Evolutionary conservation across 805 yeast genomes (phyloP).

Genomic region (Starmera amethionina): DNA sequence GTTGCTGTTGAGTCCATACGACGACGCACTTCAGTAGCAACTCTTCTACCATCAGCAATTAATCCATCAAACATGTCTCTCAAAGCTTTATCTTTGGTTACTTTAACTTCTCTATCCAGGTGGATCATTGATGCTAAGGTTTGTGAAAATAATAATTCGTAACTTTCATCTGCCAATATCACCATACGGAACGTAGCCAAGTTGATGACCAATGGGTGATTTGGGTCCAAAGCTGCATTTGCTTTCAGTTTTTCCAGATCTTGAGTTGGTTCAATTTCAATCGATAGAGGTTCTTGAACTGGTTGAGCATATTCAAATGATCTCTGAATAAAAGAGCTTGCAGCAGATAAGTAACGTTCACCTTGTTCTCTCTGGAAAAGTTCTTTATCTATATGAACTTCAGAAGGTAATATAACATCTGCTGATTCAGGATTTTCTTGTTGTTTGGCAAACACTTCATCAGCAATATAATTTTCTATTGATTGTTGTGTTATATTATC

Average conservation of each 20-base stretch:
- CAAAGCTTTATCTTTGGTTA: conserved; percentile 44
- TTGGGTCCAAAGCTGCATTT: conserved; percentile 77
- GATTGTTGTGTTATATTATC: conserved; percentile 56
- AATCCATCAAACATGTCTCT: conserved; percentile 87
- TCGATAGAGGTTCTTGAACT: conserved; percentile 34
- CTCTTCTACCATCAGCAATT: conserved; percentile 85
- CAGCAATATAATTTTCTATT: conserved; percentile 61
- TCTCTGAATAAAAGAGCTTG: conserved; percentile 75
- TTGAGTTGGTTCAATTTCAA: conserved; percentile 30
- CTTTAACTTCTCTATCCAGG: conserved; percentile 40
- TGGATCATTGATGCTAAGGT: conserved; percentile 63
- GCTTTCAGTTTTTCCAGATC: conserved; percentile 30
- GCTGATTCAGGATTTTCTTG: conserved; percentile 22
- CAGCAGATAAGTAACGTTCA: conserved; percentile 79
- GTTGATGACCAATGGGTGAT: conserved; percentile 62
- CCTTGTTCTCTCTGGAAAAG: conserved; percentile 53
- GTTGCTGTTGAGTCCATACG: conserved; percentile 71
- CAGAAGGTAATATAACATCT: conserved; percentile 42
- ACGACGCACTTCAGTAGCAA: conserved; percentile 80
- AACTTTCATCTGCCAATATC: conserved; percentile 84
- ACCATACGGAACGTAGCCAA: conserved; percentile 93
- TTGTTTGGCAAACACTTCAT: conserved; percentile 33
- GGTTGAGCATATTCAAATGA: conserved; percentile 88
- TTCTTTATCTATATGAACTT: conserved; percentile 53
- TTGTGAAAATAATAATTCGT: conserved; percentile 70